Evolutionary conservation across 371 early-diverging fungal species (phyloP).

Genomic region (Mucor mucedo): DNA sequence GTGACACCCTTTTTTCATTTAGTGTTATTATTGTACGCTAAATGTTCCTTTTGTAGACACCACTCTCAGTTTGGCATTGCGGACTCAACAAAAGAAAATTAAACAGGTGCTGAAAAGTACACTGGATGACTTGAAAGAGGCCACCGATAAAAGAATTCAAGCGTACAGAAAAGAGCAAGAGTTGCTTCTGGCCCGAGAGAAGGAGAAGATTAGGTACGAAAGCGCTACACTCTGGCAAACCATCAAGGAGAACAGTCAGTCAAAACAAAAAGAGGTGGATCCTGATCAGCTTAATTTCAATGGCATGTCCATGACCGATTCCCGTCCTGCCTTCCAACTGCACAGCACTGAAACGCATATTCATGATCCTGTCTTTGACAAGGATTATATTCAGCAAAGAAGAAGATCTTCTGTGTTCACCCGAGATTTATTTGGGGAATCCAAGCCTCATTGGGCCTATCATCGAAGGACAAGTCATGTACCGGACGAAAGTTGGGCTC

Average conservation of each 20-base stretch:
- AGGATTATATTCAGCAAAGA: background rate
- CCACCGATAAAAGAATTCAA: constrained; percentile 35
- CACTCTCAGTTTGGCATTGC: too few species aligned
- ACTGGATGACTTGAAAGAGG: constrained; percentile 20
- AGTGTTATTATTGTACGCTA: background rate
- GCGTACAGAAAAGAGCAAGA: constrained; percentile 33
- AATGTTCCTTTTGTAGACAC: background rate
- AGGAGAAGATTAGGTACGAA: constrained; percentile 34
- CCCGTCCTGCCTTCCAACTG: background rate
- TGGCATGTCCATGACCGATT: background rate
- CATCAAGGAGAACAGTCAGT: constrained; percentile 28
- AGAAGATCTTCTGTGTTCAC: constrained; percentile 9
- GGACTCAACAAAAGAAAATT: constrained; percentile 27
- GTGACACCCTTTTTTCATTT: background rate
- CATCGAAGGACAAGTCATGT: constrained; percentile 30
- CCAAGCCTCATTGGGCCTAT: background rate
- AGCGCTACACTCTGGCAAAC: constrained; percentile 37
- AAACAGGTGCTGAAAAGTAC: constrained; percentile 30
- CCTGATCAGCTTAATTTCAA: too few species aligned
- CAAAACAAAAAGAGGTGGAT: constrained; percentile 1
- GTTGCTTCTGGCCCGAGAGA: constrained; percentile 16
- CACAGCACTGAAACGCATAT: background rate
- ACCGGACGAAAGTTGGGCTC: constrained; percentile 31
- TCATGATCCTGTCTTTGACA: background rate
- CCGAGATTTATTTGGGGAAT: constrained; percentile 6